phyloP scores from a whole-genome alignment of 2,329 filamentous ascomycete species.

The Cyphellophora europaea region DNA sequence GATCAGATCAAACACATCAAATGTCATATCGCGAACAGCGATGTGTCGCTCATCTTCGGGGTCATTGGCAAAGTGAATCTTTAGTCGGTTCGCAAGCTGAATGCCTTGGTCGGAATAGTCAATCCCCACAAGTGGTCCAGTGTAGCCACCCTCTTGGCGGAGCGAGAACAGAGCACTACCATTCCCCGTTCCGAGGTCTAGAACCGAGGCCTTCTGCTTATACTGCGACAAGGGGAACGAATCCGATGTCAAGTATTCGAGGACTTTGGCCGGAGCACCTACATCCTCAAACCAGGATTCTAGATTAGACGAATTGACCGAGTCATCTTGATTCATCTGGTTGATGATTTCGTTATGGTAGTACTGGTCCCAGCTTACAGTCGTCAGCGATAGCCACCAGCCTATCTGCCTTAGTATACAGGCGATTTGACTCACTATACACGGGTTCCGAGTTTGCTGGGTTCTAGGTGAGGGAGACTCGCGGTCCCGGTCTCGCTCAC shows the following conservation, averaged over 20 bases:
- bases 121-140: slow-evolving; percentile 65
- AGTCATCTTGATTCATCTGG: slow-evolving; percentile 5
- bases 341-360: slow-evolving; percentile 31
- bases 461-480: neutral
- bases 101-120: slow-evolving; percentile 75
- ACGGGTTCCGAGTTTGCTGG: neutral
- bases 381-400: too few relatives aligned
- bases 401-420: too few relatives aligned
- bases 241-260: slow-evolving; percentile 54
- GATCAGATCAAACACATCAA: slow-evolving; percentile 26
- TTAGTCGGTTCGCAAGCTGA: slow-evolving; percentile 60
- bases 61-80: slow-evolving; percentile 24
- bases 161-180: slow-evolving; percentile 83
- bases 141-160: slow-evolving; percentile 54
- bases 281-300: slow-evolving; percentile 95
- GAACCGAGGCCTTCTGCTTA: slow-evolving; percentile 21
- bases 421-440: neutral
- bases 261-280: slow-evolving; percentile 71
- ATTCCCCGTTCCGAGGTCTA: slow-evolving; percentile 92
- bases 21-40: slow-evolving; percentile 53
- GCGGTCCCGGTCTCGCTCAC: neutral
- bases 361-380: slow-evolving; percentile 55
- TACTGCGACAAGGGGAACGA: slow-evolving; percentile 31
- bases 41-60: slow-evolving; percentile 24
- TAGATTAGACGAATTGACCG: slow-evolving; percentile 37